Evolutionary conservation across 1,284 basidiomycete genomes (phyloP).

Genomic region (Leccinum insolens): DNA sequence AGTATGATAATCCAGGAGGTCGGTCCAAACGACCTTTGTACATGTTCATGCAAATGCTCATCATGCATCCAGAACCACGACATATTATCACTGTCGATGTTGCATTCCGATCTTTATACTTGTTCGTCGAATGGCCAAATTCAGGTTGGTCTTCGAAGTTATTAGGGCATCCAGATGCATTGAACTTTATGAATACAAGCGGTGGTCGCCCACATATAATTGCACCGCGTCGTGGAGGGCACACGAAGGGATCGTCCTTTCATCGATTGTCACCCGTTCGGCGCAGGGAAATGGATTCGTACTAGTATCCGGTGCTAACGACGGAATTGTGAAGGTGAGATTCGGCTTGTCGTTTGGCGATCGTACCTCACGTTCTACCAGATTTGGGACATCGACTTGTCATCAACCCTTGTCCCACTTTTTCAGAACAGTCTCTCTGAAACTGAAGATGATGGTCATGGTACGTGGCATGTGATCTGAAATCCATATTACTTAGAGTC

Average conservation of each 20-base stretch:
- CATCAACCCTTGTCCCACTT: constrained; percentile 28
- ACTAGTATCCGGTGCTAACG: constrained; percentile 84
- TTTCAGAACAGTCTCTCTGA: constrained; percentile 15
- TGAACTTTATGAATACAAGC: constrained; percentile 39
- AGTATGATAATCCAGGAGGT: constrained; percentile 87
- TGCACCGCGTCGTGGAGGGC: constrained; percentile 81
- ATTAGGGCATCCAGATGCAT: constrained; percentile 5
- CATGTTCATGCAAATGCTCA: not conserved
- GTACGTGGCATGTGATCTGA: constrained; percentile 12
- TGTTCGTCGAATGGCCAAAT: constrained; percentile 84
- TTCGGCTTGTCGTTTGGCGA: not conserved
- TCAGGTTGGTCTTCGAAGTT: constrained; percentile 48
- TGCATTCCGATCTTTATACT: constrained; percentile 80
- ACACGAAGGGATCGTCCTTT: constrained; percentile 83
- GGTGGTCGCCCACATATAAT: constrained; percentile 84
- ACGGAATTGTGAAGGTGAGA: constrained; percentile 77
- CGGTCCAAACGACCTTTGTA: constrained; percentile 13
- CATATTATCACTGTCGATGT: constrained; percentile 77
- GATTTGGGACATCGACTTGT: constrained; percentile 56
- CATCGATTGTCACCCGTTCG: constrained; percentile 58
- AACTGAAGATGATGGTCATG: constrained; percentile 24
- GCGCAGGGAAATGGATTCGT: constrained; percentile 38
- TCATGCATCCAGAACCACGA: constrained; percentile 58
- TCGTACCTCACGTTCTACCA: constrained; percentile 26
- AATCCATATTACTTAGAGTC: constrained; percentile 13